Evolutionary conservation across 768 basidiomycete species (phyloP).

Genomic region (Suillus tomentosus): DNA sequence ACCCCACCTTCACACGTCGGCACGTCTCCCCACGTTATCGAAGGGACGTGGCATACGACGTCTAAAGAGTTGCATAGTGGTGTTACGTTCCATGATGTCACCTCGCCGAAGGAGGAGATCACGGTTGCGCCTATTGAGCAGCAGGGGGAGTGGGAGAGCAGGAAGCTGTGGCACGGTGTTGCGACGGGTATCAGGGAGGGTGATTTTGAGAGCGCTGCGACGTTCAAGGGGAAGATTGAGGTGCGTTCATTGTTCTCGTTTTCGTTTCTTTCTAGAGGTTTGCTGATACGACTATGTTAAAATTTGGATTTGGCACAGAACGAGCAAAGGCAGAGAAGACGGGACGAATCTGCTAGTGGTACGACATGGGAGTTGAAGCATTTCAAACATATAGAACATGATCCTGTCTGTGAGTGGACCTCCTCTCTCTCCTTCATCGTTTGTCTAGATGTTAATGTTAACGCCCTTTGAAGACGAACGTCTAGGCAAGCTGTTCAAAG

Average conservation of each 20-base stretch:
- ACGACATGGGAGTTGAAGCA: slow-evolving; percentile 77
- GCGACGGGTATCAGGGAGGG: slow-evolving; percentile 89
- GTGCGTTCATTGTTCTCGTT: background rate
- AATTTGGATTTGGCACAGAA: slow-evolving; percentile 53
- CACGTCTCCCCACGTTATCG: slow-evolving; percentile 55
- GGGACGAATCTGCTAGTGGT: slow-evolving; percentile 76
- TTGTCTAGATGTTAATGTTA: background rate
- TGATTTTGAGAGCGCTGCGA: slow-evolving; percentile 89
- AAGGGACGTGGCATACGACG: slow-evolving; percentile 80
- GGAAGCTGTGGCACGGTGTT: slow-evolving; percentile 82
- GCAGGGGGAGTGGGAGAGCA: slow-evolving; percentile 84
- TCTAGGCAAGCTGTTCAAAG: slow-evolving; percentile 63
- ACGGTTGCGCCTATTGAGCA: slow-evolving; percentile 57
- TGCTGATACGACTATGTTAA: background rate
- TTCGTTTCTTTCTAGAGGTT: background rate
- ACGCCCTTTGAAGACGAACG: slow-evolving; percentile 53
- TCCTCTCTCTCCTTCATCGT: background rate
- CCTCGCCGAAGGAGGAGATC: slow-evolving; percentile 73
- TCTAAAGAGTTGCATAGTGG: slow-evolving; percentile 52
- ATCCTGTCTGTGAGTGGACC: slow-evolving; percentile 65
- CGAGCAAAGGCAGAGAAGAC: slow-evolving; percentile 86
- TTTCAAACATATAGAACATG: slow-evolving; percentile 68
- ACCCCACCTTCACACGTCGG: slow-evolving; percentile 47
- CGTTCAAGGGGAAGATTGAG: slow-evolving; percentile 91
- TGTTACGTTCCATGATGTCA: slow-evolving; percentile 75